Evolutionary conservation across 139 green algal species (phyloP).

Genomic region (Haematococcus lacustris): DNA sequence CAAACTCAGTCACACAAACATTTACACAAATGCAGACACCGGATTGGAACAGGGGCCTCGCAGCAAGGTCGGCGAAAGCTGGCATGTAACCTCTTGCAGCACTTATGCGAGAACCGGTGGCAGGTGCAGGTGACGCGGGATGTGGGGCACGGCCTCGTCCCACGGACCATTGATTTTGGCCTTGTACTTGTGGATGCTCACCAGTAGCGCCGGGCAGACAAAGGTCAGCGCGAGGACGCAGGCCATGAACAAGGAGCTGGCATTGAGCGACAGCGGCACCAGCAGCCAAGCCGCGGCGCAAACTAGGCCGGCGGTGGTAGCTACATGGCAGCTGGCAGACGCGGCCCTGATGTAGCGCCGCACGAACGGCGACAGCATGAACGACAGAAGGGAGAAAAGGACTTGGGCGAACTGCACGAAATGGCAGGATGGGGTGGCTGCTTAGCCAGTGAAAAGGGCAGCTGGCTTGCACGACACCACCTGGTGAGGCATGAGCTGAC

Average conservation of each 20-base stretch:
- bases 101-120: too few relatives aligned
- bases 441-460: not conserved
- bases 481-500: too few relatives aligned
- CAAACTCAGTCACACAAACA: too few relatives aligned
- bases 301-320: constrained; percentile 21
- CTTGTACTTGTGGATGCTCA: constrained; percentile 86
- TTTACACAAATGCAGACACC: too few relatives aligned
- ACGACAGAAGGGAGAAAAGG: constrained; percentile 71
- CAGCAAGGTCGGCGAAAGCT: too few relatives aligned
- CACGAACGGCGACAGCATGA: constrained; percentile 71
- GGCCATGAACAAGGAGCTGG: not conserved
- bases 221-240: constrained; percentile 20
- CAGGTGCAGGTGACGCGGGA: constrained; percentile 24
- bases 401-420: constrained; percentile 55
- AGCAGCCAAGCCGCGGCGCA: not conserved
- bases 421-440: not conserved
- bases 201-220: constrained; percentile 71
- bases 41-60: too few relatives aligned
- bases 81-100: too few relatives aligned
- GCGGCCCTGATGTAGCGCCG: constrained; percentile 46
- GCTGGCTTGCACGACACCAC: too few relatives aligned
- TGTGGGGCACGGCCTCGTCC: constrained; percentile 72
- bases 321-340: too few relatives aligned
- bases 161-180: constrained; percentile 82
- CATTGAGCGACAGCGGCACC: not conserved